A percentile compares a stretch with the other conserved stretches of the same genome.
phyloP scores from a whole-genome alignment of 2,329 filamentous ascomycete genomes.

The Capronia coronata region DNA sequence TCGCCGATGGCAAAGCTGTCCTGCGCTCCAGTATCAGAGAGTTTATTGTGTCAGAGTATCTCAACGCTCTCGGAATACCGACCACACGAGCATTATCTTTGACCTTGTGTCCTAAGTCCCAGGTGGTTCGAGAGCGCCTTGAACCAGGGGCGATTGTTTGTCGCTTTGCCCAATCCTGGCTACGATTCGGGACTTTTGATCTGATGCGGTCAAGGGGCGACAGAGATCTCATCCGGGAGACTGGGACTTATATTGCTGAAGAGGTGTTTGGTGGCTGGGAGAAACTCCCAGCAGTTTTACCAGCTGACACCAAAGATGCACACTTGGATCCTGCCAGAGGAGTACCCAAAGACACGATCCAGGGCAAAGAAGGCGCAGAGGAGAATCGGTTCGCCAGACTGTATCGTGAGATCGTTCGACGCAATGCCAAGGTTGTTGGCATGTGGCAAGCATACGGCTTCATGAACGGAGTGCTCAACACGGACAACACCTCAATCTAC shows the following conservation, averaged over 20 bases:
- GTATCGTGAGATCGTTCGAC: constrained; percentile 77
- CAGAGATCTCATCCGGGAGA: constrained; percentile 61
- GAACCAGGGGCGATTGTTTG: constrained; percentile 92
- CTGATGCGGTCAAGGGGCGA: constrained; percentile 79
- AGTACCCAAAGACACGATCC: constrained; percentile 51
- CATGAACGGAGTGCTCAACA: constrained; percentile 97
- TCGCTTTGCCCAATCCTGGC: constrained; percentile 84
- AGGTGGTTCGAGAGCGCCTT: constrained; percentile 68
- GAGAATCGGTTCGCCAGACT: constrained; percentile 84
- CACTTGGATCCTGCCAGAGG: constrained; percentile 44
- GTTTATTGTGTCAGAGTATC: constrained; percentile 79
- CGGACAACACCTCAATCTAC: constrained; percentile 88
- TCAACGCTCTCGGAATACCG: constrained; percentile 79
- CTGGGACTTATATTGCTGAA: constrained; percentile 79
- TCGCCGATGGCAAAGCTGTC: constrained; percentile 92
- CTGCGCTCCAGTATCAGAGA: constrained; percentile 87
- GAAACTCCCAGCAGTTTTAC: constrained; percentile 58
- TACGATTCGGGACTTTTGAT: constrained; percentile 93
- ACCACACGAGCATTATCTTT: constrained; percentile 80
- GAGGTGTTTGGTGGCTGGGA: constrained; percentile 86
- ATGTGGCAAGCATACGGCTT: constrained; percentile 98
- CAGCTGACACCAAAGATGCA: constrained; percentile 33
- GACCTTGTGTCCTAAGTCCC: constrained; percentile 64
- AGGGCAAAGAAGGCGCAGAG: constrained; percentile 61
- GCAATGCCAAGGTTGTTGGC: constrained; percentile 82